Percentiles rank a stretch among this genome's conserved stretches.
These are phyloP conservation scores for Coemansia umbellata DNA, from an alignment of 192 early-diverging fungal genomes.

Conservation along the genomic window DNA sequence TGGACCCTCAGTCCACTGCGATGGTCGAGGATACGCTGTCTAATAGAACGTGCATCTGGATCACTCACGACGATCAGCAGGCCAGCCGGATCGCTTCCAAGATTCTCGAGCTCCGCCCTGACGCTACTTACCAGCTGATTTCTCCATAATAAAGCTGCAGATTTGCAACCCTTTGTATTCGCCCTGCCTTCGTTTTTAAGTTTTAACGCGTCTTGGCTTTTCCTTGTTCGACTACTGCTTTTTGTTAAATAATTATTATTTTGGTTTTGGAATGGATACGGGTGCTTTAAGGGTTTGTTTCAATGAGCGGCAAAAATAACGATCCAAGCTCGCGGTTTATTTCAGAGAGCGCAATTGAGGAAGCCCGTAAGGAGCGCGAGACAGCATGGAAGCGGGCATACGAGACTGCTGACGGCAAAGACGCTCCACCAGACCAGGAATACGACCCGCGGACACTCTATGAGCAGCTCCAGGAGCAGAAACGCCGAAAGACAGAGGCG, in stretches of 20 bases:
- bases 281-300: too few species aligned
- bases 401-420: not conserved
- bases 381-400: constrained; percentile 38
- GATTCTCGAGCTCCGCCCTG: constrained; percentile 25
- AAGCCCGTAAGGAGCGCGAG: constrained; percentile 36
- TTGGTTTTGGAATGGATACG: too few species aligned
- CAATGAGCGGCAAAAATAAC: constrained; percentile 8
- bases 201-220: too few species aligned
- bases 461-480: constrained; percentile 71
- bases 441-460: constrained; percentile 74
- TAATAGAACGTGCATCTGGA: constrained; percentile 67
- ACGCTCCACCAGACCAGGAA: constrained; percentile 6
- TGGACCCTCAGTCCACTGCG: constrained; percentile 66
- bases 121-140: constrained; percentile 19
- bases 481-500: constrained; percentile 58
- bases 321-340: constrained; percentile 40
- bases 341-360: constrained; percentile 27
- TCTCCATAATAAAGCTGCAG: constrained; percentile 8
- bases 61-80: constrained; percentile 74
- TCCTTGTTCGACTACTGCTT: not conserved
- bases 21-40: constrained; percentile 71
- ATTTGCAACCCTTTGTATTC: too few species aligned
- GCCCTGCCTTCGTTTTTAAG: too few species aligned
- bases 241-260: not conserved
- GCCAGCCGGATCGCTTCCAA: constrained; percentile 55